phyloP scores from a whole-genome alignment of 2,329 filamentous ascomycete genomes.

The Sarocladiaceae sp. region DNA sequence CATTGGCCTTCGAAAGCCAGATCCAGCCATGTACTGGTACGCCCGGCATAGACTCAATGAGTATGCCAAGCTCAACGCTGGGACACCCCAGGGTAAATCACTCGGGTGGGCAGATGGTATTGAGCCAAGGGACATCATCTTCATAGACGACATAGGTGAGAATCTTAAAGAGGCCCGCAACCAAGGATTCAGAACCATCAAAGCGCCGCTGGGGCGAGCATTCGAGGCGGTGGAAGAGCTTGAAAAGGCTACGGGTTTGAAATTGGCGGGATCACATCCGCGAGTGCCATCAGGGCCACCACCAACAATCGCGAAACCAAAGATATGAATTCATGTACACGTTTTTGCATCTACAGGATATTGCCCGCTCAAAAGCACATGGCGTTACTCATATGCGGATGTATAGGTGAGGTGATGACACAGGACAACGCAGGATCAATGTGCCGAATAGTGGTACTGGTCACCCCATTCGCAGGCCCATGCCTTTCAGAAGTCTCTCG shows the following conservation, averaged over 20 bases:
- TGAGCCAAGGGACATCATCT: conserved; percentile 63
- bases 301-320: conserved; percentile 28
- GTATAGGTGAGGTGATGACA: too few relatives aligned
- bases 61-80: conserved; percentile 48
- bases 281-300: conserved; percentile 39
- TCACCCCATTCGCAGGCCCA: too few relatives aligned
- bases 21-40: conserved; percentile 71
- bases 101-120: conserved; percentile 46
- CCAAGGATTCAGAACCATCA: conserved; percentile 74
- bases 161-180: conserved; percentile 77
- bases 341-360: too few relatives aligned
- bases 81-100: conserved; percentile 27
- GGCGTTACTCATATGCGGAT: too few relatives aligned
- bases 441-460: too few relatives aligned
- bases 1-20: conserved; percentile 81
- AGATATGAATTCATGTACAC: conserved; percentile 29
- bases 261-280: conserved; percentile 50
- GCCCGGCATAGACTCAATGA: conserved; percentile 62
- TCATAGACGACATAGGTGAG: conserved; percentile 90
- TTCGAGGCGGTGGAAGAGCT: conserved; percentile 77
- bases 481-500: too few relatives aligned
- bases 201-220: conserved; percentile 71
- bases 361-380: too few relatives aligned
- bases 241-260: conserved; percentile 66
- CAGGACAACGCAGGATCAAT: too few relatives aligned